Evolutionary conservation across 2,329 filamentous ascomycete species (phyloP).

Genomic region (Polychaeton citri): DNA sequence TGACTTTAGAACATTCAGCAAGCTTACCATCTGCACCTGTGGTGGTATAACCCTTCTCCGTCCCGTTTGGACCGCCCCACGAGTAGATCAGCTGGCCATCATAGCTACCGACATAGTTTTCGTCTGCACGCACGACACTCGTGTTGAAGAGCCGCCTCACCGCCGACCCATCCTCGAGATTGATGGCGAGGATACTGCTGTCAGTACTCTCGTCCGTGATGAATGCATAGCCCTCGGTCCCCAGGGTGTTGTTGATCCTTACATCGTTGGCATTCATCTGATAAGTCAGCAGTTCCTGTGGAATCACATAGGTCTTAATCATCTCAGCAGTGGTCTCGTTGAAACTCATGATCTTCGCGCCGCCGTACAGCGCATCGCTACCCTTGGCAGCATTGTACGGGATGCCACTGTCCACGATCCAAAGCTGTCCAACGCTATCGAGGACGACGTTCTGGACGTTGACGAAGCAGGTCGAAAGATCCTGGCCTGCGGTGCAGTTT

Average conservation of each 20-base stretch:
- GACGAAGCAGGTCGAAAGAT: slow-evolving; percentile 30
- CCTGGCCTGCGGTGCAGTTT: slow-evolving; percentile 25
- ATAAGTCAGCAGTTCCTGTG: slow-evolving; percentile 20
- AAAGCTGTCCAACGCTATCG: slow-evolving; percentile 25
- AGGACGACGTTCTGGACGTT: slow-evolving; percentile 34
- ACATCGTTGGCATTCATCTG: slow-evolving; percentile 30
- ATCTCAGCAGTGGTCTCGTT: slow-evolving; percentile 19
- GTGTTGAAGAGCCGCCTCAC: slow-evolving; percentile 27
- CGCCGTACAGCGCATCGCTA: slow-evolving; percentile 18
- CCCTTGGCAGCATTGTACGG: slow-evolving; percentile 12
- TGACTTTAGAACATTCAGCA: too few species aligned
- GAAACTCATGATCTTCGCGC: slow-evolving; percentile 32
- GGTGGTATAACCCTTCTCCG: slow-evolving; percentile 9
- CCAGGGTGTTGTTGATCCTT: slow-evolving; percentile 30
- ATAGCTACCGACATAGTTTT: slow-evolving; percentile 27
- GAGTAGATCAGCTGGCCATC: slow-evolving; percentile 14
- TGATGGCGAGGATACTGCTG: slow-evolving; percentile 26
- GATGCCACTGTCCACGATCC: slow-evolving; percentile 30
- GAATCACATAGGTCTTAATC: slow-evolving; percentile 26
- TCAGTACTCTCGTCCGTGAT: slow-evolving; percentile 27
- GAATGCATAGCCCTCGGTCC: slow-evolving; percentile 27
- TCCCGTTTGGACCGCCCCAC: slow-evolving; percentile 11
- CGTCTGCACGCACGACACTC: slow-evolving; percentile 25
- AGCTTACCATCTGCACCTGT: slow-evolving; percentile 12
- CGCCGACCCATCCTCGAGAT: slow-evolving; percentile 23